Evolutionary conservation across 2,329 filamentous ascomycete species (phyloP).

Genomic region (Malbranchea zuffiana): DNA sequence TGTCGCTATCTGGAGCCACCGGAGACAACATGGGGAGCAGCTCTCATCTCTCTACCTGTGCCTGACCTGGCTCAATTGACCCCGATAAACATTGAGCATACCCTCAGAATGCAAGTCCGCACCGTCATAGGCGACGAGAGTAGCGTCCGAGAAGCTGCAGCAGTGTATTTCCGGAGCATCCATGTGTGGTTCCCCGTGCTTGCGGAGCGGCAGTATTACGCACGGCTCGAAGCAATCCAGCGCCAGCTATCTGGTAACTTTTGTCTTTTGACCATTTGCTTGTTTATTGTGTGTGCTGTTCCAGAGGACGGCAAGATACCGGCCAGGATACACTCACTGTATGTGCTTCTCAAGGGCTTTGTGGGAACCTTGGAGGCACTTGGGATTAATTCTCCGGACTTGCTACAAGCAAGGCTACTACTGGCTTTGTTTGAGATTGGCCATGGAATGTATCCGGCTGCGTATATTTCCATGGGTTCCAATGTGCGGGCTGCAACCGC

Average conservation of each 20-base stretch:
- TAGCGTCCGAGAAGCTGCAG: slow-evolving; percentile 15
- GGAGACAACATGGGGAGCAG: too few species aligned
- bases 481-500: background rate
- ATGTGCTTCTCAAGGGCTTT: background rate
- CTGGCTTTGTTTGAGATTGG: background rate
- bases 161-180: slow-evolving; percentile 18
- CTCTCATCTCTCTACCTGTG: background rate
- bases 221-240: background rate
- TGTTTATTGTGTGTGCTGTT: background rate
- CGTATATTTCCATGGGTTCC: background rate
- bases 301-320: background rate
- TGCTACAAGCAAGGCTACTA: background rate
- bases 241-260: background rate
- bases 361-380: background rate
- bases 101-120: background rate
- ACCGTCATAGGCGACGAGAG: background rate
- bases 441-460: background rate
- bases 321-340: background rate
- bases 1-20: background rate
- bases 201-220: slow-evolving; percentile 11
- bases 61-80: background rate
- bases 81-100: background rate
- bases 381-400: background rate
- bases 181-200: slow-evolving; percentile 21
- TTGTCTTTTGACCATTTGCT: background rate